Percentiles rank a stretch among this genome's conserved stretches.
phyloP scores from a whole-genome alignment of 805 yeast genomes.

The Pichia deserticola region DNA sequence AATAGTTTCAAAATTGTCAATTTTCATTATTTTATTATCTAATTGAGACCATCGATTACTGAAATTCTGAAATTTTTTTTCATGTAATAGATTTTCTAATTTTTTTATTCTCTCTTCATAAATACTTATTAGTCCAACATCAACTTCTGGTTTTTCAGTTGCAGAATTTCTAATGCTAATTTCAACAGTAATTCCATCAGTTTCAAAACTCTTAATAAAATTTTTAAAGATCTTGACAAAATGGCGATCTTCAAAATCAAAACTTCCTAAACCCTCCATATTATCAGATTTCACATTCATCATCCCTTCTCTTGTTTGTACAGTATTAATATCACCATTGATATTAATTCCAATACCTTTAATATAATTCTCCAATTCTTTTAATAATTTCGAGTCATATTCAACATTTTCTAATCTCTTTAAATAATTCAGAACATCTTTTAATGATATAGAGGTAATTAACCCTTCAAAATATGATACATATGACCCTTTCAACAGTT shows the following conservation, averaged over 20 bases:
- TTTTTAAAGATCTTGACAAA: constrained; percentile 35
- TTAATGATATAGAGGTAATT: constrained; percentile 17
- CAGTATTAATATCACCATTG: constrained; percentile 18
- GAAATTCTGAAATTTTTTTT: constrained; percentile 54
- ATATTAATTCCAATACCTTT: constrained; percentile 21
- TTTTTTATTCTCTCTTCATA: constrained; percentile 68
- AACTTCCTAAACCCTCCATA: constrained; percentile 25
- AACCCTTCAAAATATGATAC: constrained; percentile 13
- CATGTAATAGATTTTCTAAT: constrained; percentile 71
- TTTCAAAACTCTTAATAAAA: constrained; percentile 39
- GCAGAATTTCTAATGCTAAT: constrained; percentile 30
- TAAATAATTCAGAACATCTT: constrained; percentile 33
- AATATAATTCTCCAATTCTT: constrained; percentile 32
- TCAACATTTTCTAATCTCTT: constrained; percentile 25
- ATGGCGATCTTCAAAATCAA: constrained; percentile 24
- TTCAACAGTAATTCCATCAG: constrained; percentile 26
- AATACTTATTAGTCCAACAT: constrained; percentile 43
- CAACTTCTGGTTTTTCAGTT: constrained; percentile 4
- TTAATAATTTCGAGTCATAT: constrained; percentile 28
- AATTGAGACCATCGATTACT: constrained; percentile 30
- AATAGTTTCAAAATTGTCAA: constrained; percentile 5
- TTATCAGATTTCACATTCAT: background rate
- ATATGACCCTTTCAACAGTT: background rate
- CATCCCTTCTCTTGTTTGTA: constrained; percentile 14
- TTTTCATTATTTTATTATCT: background rate